These are phyloP conservation scores for Colletotrichum acutatum DNA, from an alignment of 2,329 filamentous ascomycete genomes.

Conservation along the genomic window DNA sequence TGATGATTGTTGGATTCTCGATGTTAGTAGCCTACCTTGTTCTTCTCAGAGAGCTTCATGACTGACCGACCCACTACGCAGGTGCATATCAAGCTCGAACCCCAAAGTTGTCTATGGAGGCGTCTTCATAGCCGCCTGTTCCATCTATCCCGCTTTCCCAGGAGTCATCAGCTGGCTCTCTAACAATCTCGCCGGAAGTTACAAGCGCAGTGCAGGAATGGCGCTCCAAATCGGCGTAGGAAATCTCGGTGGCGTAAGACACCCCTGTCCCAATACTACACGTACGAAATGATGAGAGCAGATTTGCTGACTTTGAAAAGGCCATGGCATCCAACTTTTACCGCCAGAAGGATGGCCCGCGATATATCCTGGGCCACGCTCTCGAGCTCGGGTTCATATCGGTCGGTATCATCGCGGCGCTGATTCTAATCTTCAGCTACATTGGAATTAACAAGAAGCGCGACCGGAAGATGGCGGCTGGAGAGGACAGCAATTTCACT, in stretches of 20 bases:
- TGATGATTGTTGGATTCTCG: conserved; percentile 67
- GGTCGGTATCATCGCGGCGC: conserved; percentile 55
- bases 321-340: conserved; percentile 82
- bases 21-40: conserved; percentile 50
- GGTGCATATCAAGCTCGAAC: conserved; percentile 68
- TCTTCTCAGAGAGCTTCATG: fast-evolving
- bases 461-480: conserved; percentile 54
- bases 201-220: conserved; percentile 75
- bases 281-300: fast-evolving
- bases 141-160: conserved; percentile 83
- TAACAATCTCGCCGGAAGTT: conserved; percentile 77
- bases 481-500: conserved; percentile 52
- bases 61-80: conserved; percentile 46
- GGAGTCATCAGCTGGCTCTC: conserved; percentile 83
- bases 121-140: conserved; percentile 79
- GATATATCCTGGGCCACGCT: conserved; percentile 61
- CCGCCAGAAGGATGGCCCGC: conserved; percentile 59
- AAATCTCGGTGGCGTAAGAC: conserved; percentile 63
- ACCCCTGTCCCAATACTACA: background rate
- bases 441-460: conserved; percentile 68
- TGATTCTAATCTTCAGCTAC: conserved; percentile 62
- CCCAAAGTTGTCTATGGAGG: conserved; percentile 76
- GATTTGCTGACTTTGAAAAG: conserved; percentile 38
- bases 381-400: conserved; percentile 62
- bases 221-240: conserved; percentile 72